Evolutionary conservation across 1,284 basidiomycete species (phyloP).

Genomic region (Austroboletus novae-zelandiae): DNA sequence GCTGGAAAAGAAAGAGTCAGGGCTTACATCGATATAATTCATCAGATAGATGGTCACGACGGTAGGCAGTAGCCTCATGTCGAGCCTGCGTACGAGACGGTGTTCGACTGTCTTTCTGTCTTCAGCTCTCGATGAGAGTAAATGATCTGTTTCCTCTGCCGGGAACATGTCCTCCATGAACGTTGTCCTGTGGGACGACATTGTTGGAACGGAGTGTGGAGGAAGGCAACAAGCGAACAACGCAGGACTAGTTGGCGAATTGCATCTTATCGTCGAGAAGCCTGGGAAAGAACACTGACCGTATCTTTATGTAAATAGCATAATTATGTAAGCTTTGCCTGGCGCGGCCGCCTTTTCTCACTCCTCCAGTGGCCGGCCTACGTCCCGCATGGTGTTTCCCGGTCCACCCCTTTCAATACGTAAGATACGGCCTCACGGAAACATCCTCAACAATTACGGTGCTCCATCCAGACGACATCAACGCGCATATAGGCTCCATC

Average conservation of each 20-base stretch:
- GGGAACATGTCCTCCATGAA: constrained; percentile 5
- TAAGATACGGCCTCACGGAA: constrained; percentile 69
- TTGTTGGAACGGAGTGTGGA: not conserved
- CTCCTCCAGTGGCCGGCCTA: no score
- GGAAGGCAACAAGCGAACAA: no score
- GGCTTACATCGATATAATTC: constrained; percentile 65
- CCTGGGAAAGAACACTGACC: no score
- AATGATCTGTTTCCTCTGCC: constrained; percentile 8
- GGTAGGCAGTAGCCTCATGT: constrained; percentile 56
- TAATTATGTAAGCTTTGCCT: no score
- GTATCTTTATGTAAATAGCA: no score
- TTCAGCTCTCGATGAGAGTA: constrained; percentile 4
- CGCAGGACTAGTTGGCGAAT: no score
- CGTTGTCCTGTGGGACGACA: constrained; percentile 11
- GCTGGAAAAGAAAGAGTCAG: no score
- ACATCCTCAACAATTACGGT: constrained; percentile 64
- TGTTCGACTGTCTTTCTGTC: constrained; percentile 33
- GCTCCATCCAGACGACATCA: constrained; percentile 38
- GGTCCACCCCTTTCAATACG: no score
- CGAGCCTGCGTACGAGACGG: constrained; percentile 53
- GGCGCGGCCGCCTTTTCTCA: no score
- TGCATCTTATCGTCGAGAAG: no score
- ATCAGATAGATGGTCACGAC: constrained; percentile 63
- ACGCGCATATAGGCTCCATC: constrained; percentile 58
- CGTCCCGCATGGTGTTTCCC: no score